Conservation (phyloP, 129 eudicot species). For the Lactuca sativa region DNA sequence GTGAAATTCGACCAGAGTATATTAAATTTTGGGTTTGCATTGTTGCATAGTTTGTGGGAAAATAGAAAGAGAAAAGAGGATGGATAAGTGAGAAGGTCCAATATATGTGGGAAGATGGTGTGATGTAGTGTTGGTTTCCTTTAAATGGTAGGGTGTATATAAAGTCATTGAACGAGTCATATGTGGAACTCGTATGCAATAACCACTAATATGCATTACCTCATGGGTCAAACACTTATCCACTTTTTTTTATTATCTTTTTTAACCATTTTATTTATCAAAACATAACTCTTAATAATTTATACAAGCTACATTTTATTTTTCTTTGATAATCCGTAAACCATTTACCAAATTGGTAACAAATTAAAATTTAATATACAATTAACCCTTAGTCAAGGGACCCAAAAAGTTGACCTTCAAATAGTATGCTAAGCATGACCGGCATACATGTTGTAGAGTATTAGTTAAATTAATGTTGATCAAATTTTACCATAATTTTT, state of each 20-base stretch:
- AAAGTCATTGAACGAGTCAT: slow-evolving; percentile 50
- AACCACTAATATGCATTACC: background rate
- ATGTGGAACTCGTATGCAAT: slow-evolving; percentile 25
- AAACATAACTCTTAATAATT: too few relatives aligned
- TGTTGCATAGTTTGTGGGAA: slow-evolving; percentile 27
- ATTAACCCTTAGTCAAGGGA: background rate
- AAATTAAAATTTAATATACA: too few relatives aligned
- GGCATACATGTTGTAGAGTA: background rate
- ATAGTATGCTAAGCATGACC: background rate
- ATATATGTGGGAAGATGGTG: slow-evolving; percentile 34
- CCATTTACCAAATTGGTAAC: background rate
- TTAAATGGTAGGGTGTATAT: slow-evolving; percentile 37
- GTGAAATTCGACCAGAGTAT: slow-evolving; percentile 19
- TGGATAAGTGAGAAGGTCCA: slow-evolving; percentile 28
- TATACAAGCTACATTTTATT: too few relatives aligned
- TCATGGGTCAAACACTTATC: background rate
- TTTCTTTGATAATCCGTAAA: background rate
- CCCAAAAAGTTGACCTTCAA: background rate
- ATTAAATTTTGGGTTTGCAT: slow-evolving; percentile 10
- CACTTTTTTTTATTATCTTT: background rate
- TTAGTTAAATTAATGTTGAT: background rate
- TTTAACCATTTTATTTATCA: background rate
- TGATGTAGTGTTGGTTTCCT: slow-evolving; percentile 37
- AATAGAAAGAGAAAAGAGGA: slow-evolving; percentile 32
- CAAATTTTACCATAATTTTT: background rate